A percentile compares a stretch with the other conserved stretches of the same genome.
phyloP scores from a whole-genome alignment of 805 yeast genomes.

The Cyberlindnera saturnus region DNA sequence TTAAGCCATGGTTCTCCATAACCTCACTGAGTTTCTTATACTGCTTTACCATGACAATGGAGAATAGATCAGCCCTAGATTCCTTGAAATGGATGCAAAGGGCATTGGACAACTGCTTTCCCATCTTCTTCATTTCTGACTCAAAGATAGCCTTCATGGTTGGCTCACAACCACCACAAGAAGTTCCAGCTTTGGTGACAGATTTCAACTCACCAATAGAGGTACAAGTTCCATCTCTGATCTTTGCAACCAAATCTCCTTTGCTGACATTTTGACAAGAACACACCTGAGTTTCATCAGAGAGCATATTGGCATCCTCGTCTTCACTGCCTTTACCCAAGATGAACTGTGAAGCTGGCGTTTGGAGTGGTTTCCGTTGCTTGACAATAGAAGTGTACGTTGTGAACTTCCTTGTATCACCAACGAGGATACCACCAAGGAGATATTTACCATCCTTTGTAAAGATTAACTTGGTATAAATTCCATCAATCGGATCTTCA shows the following conservation, averaged over 20 bases:
- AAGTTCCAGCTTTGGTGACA: slow-evolving; percentile 32
- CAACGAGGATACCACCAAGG: slow-evolving; percentile 33
- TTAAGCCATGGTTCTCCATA: slow-evolving; percentile 24
- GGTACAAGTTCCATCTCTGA: slow-evolving; percentile 24
- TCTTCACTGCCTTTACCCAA: slow-evolving; percentile 22
- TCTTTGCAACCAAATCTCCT: slow-evolving; percentile 25
- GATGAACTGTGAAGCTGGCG: slow-evolving; percentile 28
- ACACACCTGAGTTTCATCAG: slow-evolving; percentile 32
- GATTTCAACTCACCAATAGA: slow-evolving; percentile 29
- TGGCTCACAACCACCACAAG: slow-evolving; percentile 35
- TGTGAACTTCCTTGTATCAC: slow-evolving; percentile 28
- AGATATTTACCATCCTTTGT: slow-evolving; percentile 30
- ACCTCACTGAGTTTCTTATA: slow-evolving; percentile 26
- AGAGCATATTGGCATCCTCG: slow-evolving; percentile 26
- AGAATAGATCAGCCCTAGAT: slow-evolving; percentile 30
- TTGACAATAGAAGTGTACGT: slow-evolving; percentile 26
- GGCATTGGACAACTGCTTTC: slow-evolving; percentile 27
- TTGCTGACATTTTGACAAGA: slow-evolving; percentile 32
- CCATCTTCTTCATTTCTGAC: slow-evolving; percentile 30
- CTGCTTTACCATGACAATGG: slow-evolving; percentile 29
- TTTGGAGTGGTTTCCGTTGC: slow-evolving; percentile 25
- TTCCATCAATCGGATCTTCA: slow-evolving; percentile 30
- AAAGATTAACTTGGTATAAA: slow-evolving; percentile 28
- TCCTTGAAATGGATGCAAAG: slow-evolving; percentile 30
- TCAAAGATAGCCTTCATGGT: slow-evolving; percentile 31